Base-by-base conservation (phyloP, 768 basidiomycete species). In the Leccinum uliginosum region DNA sequence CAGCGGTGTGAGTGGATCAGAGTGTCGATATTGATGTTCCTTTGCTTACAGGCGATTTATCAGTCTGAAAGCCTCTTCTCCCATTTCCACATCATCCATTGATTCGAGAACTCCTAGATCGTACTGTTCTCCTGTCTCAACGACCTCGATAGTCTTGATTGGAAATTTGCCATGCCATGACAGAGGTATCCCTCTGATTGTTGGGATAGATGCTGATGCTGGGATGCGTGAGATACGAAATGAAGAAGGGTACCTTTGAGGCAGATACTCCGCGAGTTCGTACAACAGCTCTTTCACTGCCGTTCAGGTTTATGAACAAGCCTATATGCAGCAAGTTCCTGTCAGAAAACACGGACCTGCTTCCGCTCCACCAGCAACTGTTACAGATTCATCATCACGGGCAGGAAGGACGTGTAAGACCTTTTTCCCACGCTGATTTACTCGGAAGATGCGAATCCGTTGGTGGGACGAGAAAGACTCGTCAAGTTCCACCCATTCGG, bases 401-500 rank as follows among this genome's bases (percentile, higher is more conserved):
- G 66, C 24, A 4, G 76, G 75, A 11, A 84, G 75, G 4, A 86
- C 80, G 5, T 68, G 74, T 26, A 87, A 70, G 7, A 78, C 78
- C 1, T 74, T 73, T 14, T 77, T 67, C 14, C 82, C 82, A 45
- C 80, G 78, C 3, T 78, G 80, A 5, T 65, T 55, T 43, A 88
- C 75, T 40, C 89, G 81, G 54, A 80, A 76, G 11, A 74, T 69
- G 40, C 83, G 81, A 48, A 92, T 83, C 12, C 71, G 73, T 65
- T 87, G 80, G 63, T 85, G 85, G 27, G 63, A 61, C 12, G 73
- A 68, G 64, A 83, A 87, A 50, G 81, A 74, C 53, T 80, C 75
- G 70, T 90, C 88, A 30, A 89, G 76, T 74, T 91, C 86, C 51
- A 89, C 84, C 88, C 89, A 91, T 51, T 86, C 82, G 17, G 78